Base-by-base conservation (phyloP, 1,284 basidiomycete genomes). In the Cutaneotrichosporon arboriforme region DNA sequence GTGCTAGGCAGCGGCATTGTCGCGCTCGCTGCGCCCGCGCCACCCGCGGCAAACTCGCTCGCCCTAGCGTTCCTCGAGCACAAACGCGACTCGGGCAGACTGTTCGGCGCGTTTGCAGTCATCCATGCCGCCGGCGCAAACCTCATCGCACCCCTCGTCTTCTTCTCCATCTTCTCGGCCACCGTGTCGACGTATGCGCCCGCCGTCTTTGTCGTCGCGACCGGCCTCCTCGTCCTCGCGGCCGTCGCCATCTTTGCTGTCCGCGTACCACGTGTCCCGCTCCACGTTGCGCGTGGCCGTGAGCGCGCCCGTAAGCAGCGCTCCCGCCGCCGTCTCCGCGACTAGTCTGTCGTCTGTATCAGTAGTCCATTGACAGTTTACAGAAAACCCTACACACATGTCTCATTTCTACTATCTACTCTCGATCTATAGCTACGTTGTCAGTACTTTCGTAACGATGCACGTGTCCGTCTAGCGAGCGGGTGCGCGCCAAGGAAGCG, bases 71-170 rank as follows among this genome's bases (percentile, higher is more conserved):
- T 76, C 21, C 45, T 76, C 2, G 67, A 69, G 4, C 61, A 64
- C 40, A 58, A 66, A 9, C 56, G 63, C 43, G 68, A 74, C 41
- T 63, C 66, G 7, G 75, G 74, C 2, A 58, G 66, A 23, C 57
- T 77, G 4, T 75, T 77, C 40, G 75, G 75, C 33, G 74, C 60
- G 2, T 41, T 75, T 9, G 60, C 66, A 0, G 72, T 76, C 14
- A 42, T 75, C 2, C 61, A 66, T 36, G 73, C 74, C 10, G 36
- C 72, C 1, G 66, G 72, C 20, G 48, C 63, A 3, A 65, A 68
- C 0, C 58, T 77, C 21, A 41, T 72, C 12, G 63, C 66, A 1
- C 75, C 74, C 0, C 45, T 76, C 10, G 36, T 74, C 44, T 74
- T 70, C 46, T 64, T 66, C 4, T 65, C 62, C 15, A 37, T 73